phyloP scores from a whole-genome alignment of 352 stramenopile genomes.

The Lagenidium giganteum region DNA sequence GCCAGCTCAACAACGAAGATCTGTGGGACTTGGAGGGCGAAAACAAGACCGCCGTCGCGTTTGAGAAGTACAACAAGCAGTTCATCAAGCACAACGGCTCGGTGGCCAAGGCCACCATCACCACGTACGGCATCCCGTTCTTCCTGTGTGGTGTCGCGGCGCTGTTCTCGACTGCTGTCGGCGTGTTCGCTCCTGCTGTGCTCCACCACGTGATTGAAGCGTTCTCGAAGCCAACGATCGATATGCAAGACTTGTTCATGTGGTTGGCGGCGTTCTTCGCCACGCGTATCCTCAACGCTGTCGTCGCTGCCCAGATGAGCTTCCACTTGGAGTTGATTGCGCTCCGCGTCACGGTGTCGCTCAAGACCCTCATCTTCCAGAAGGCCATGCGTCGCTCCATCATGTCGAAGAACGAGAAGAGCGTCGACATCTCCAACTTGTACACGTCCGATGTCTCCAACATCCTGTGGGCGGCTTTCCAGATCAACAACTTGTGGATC shows the following conservation, averaged over 20 bases:
- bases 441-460: slow-evolving; percentile 28
- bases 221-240: slow-evolving; percentile 18
- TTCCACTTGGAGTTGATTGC: slow-evolving; percentile 23
- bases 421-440: slow-evolving; percentile 32
- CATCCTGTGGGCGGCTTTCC: slow-evolving; percentile 23
- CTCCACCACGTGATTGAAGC: slow-evolving; percentile 33
- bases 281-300: slow-evolving; percentile 22
- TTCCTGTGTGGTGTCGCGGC: slow-evolving; percentile 14
- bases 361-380: slow-evolving; percentile 31
- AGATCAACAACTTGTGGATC: slow-evolving; percentile 42
- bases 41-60: slow-evolving; percentile 16
- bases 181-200: slow-evolving; percentile 29
- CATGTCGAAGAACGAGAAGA: slow-evolving; percentile 3
- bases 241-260: slow-evolving; percentile 13
- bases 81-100: slow-evolving; percentile 11
- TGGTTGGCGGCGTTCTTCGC: slow-evolving; percentile 33
- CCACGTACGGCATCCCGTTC: slow-evolving; percentile 18
- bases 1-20: slow-evolving; percentile 23
- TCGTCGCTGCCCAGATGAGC: slow-evolving; percentile 19
- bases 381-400: slow-evolving; percentile 26
- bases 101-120: slow-evolving; percentile 16
- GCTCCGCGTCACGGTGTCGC: slow-evolving; percentile 16
- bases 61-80: slow-evolving; percentile 13
- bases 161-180: slow-evolving; percentile 8
- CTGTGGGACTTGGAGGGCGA: slow-evolving; percentile 18